Percentiles rank a stretch among this genome's conserved stretches.
phyloP scores from a whole-genome alignment of 768 basidiomycete species.

The Leccinum disarticulatum region DNA sequence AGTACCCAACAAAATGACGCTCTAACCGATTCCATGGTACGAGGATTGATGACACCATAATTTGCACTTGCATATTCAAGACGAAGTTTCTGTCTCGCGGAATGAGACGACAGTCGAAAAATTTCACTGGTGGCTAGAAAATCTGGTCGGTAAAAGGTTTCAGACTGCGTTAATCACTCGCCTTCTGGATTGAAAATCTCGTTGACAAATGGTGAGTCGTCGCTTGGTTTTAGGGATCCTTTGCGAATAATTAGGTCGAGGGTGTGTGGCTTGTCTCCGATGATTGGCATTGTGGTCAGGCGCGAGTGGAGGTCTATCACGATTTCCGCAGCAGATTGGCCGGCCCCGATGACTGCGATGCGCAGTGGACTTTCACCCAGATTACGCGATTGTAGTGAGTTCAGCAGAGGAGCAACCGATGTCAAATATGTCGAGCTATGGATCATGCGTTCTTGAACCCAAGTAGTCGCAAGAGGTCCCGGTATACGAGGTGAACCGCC shows the following conservation, averaged over 20 bases:
- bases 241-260: constrained; percentile 53
- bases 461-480: constrained; percentile 31
- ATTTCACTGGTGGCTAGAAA: constrained; percentile 40
- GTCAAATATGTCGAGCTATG: constrained; percentile 46
- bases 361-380: constrained; percentile 32
- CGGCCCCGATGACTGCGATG: constrained; percentile 47
- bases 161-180: constrained; percentile 22
- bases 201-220: constrained; percentile 54
- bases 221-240: constrained; percentile 50
- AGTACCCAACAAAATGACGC: background rate
- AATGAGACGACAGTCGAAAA: constrained; percentile 39
- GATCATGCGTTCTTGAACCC: constrained; percentile 36
- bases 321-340: constrained; percentile 50
- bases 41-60: constrained; percentile 53
- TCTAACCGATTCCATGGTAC: constrained; percentile 43
- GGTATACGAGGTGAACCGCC: constrained; percentile 50
- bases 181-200: constrained; percentile 53
- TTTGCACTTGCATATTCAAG: constrained; percentile 51
- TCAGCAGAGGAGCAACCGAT: constrained; percentile 38
- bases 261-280: constrained; percentile 32
- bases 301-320: constrained; percentile 44
- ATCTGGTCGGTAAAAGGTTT: background rate
- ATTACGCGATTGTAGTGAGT: constrained; percentile 21
- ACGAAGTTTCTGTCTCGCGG: constrained; percentile 35
- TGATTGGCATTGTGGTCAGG: constrained; percentile 33